These are phyloP conservation scores for Aspergillus mulundensis DNA, from an alignment of 495 filamentous ascomycete species.

Conservation along the genomic window DNA sequence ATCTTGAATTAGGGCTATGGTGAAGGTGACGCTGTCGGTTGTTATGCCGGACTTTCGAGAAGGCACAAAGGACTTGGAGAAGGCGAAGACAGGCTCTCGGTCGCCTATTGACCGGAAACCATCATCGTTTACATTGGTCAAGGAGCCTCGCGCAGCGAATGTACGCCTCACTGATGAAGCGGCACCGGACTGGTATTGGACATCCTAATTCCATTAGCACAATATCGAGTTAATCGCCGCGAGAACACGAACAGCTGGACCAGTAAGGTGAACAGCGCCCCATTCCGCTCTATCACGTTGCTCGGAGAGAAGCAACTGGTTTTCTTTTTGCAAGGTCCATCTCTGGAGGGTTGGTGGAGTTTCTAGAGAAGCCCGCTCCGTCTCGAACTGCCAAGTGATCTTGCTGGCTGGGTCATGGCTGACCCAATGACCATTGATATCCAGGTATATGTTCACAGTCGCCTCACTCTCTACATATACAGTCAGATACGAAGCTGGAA, in stretches of 20 bases:
- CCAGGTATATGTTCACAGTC: conserved; percentile 78
- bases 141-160: conserved; percentile 65
- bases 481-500: conserved; percentile 83
- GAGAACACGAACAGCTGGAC: conserved; percentile 49
- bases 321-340: conserved; percentile 60
- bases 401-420: conserved; percentile 65
- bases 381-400: conserved; percentile 63
- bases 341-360: conserved; percentile 42
- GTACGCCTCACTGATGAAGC: conserved; percentile 62
- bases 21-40: conserved; percentile 65
- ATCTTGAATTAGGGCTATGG: conserved; percentile 76
- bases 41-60: conserved; percentile 18
- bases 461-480: conserved; percentile 68
- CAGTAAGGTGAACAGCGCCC: conserved; percentile 80
- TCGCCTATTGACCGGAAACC: conserved; percentile 71
- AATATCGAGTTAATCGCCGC: neutral
- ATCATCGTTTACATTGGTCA: conserved; percentile 63
- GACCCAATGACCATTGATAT: conserved; percentile 87
- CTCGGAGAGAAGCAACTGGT: conserved; percentile 71
- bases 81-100: conserved; percentile 86
- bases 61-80: conserved; percentile 73
- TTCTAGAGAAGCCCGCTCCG: conserved; percentile 28
- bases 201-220: conserved; percentile 41
- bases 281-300: conserved; percentile 77
- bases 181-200: conserved; percentile 65